Evolutionary conservation across 2,329 filamentous ascomycete species (phyloP).

Genomic region (Claviceps cyperi): DNA sequence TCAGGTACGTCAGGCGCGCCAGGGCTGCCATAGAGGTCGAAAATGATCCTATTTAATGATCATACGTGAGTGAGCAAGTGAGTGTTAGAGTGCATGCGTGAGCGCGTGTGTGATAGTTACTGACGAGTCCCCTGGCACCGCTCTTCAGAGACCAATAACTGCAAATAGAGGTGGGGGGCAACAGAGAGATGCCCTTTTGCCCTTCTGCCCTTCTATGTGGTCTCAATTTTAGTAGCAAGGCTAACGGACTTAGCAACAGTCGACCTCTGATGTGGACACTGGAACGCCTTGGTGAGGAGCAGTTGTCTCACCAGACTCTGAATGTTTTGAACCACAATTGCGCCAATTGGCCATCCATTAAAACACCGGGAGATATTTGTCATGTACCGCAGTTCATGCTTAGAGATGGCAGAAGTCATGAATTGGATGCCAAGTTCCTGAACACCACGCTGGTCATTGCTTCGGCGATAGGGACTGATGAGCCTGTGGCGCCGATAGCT

Average conservation of each 20-base stretch:
- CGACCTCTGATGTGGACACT: slow-evolving; percentile 2
- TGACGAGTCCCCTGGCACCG: neutral
- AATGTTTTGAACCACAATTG: slow-evolving; percentile 13
- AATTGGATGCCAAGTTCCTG: neutral
- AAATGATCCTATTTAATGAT: neutral
- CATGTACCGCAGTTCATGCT: neutral
- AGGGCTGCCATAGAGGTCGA: neutral
- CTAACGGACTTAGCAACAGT: neutral
- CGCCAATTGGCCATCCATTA: slow-evolving; percentile 10
- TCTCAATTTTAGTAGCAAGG: neutral
- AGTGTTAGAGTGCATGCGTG: too few species aligned
- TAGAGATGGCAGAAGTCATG: neutral
- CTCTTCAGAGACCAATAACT: neutral
- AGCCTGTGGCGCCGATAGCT: neutral
- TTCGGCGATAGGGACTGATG: neutral
- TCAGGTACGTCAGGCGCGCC: slow-evolving; percentile 2
- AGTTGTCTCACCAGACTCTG: slow-evolving; percentile 15
- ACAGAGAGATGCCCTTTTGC: neutral
- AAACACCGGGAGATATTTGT: neutral
- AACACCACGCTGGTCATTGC: neutral
- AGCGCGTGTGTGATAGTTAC: neutral
- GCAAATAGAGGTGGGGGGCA: neutral
- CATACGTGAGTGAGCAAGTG: neutral
- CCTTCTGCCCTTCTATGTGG: neutral
- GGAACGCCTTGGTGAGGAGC: slow-evolving; percentile 12